These are phyloP conservation scores for Gnomoniopsis sp. DNA, from an alignment of 2,329 filamentous ascomycete genomes.

Conservation along the genomic window DNA sequence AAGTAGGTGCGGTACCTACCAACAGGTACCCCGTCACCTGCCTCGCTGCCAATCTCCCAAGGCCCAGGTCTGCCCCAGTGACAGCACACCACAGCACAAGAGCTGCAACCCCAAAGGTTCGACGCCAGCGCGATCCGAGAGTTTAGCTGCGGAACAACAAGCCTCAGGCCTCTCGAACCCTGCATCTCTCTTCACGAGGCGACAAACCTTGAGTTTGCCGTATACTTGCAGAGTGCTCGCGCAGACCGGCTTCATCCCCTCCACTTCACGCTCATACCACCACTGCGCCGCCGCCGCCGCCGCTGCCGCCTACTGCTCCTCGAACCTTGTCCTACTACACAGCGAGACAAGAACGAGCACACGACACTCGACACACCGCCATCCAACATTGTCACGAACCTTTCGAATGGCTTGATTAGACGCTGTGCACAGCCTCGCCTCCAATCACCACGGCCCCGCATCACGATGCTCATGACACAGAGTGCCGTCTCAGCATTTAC, in stretches of 20 bases:
- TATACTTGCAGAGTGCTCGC: neutral
- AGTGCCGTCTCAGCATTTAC: slow-evolving; percentile 41
- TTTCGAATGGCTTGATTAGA: slow-evolving; percentile 14
- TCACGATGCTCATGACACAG: slow-evolving; percentile 55
- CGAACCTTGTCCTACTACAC: neutral
- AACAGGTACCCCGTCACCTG: slow-evolving; percentile 24
- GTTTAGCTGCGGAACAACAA: neutral
- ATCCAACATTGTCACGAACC: slow-evolving; percentile 13
- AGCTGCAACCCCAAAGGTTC: neutral
- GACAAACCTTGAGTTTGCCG: neutral
- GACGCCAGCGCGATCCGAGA: neutral
- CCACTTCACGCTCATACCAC: neutral
- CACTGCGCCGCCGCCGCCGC: neutral
- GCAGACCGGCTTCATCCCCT: no score
- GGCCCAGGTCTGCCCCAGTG: slow-evolving; percentile 6
- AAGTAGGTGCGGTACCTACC: slow-evolving; percentile 33
- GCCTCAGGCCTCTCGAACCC: neutral
- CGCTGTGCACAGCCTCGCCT: neutral
- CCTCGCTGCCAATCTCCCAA: slow-evolving; percentile 24
- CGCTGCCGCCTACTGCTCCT: neutral
- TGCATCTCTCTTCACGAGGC: neutral
- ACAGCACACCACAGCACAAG: neutral
- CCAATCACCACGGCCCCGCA: slow-evolving; percentile 17
- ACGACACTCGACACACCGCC: neutral
- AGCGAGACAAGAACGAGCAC: neutral